Evolutionary conservation across 768 basidiomycete genomes (phyloP).

Genomic region (Amanita thiersii): DNA sequence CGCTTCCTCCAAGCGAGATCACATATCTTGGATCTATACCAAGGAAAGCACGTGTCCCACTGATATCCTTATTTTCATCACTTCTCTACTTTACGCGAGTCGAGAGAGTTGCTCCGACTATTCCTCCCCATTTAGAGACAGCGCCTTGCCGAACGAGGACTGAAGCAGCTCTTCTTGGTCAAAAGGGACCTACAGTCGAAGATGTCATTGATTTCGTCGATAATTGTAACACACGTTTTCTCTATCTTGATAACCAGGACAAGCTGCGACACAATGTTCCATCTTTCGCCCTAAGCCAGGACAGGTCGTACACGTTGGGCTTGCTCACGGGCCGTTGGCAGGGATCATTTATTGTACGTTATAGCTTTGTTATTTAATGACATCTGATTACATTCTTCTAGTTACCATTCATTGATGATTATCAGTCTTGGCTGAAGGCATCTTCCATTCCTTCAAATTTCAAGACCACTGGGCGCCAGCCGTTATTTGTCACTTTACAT

Average conservation of each 20-base stretch:
- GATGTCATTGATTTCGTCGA: constrained; percentile 36
- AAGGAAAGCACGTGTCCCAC: constrained; percentile 27
- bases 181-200: constrained; percentile 34
- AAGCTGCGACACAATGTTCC: neutral
- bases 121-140: constrained; percentile 30
- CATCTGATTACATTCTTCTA: constrained; percentile 13
- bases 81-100: constrained; percentile 38
- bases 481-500: constrained; percentile 39
- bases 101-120: constrained; percentile 23
- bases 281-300: constrained; percentile 12
- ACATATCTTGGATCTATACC: constrained; percentile 34
- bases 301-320: constrained; percentile 30
- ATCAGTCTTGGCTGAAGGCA: constrained; percentile 26
- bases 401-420: constrained; percentile 31
- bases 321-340: constrained; percentile 40
- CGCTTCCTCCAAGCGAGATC: constrained; percentile 21
- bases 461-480: constrained; percentile 28
- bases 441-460: constrained; percentile 25
- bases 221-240: constrained; percentile 33
- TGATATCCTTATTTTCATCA: constrained; percentile 36
- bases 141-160: constrained; percentile 20
- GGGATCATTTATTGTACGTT: constrained; percentile 38
- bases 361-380: constrained; percentile 1
- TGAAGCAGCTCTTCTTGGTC: constrained; percentile 20
- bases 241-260: constrained; percentile 17